Base-by-base conservation (phyloP, 2,329 filamentous ascomycete genomes). In the Zymoseptoria crescenta region DNA sequence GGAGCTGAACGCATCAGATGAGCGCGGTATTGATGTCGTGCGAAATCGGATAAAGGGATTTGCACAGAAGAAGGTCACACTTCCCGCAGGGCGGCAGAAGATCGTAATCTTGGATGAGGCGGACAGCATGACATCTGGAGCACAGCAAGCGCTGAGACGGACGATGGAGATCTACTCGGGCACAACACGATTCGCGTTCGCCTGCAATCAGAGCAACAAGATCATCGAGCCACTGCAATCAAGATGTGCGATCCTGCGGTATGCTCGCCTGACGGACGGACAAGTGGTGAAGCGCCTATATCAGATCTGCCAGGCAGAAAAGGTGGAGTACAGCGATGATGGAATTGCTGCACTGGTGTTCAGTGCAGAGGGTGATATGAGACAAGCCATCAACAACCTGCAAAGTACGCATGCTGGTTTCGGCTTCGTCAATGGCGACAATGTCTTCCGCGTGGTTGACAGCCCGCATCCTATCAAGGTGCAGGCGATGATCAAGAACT, bases 81-180 rank as follows among this genome's bases (percentile, higher is more conserved):
- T 99, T 10, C 91, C 94, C 0, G 79, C 86, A 0, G 94, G 94
- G 8, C 84, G 92, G 57, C 94, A 99, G 75, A 99, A 99, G 79
- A 80, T 99, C 54, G 91, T 99, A 54, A 97, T 99, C 66, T 85
- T 99, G 59, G 94, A 99, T 75, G 94, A 99, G 79, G 94, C 94
- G 60, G 94, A 99, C 80, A 85, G 83, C 70, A 99, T 99, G 94
- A 99, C 94, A 0, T 89, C 89, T 24, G 94, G 94, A 56, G 94
- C 94, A 1, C 94, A 99, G 73, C 94, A 97, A 76, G 94, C 94
- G 20, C 82, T 99, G 41, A 85, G 94, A 66, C 83, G 94, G 63
- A 99, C 94, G 0, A 99, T 99, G 94, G 94, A 99, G 74, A 99
- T 97, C 55, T 97, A 97, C 78, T 95, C 91, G 49, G 87, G 91